Evolutionary conservation across 306 rosid genomes (phyloP).

Genomic region (Medicago arabica): DNA sequence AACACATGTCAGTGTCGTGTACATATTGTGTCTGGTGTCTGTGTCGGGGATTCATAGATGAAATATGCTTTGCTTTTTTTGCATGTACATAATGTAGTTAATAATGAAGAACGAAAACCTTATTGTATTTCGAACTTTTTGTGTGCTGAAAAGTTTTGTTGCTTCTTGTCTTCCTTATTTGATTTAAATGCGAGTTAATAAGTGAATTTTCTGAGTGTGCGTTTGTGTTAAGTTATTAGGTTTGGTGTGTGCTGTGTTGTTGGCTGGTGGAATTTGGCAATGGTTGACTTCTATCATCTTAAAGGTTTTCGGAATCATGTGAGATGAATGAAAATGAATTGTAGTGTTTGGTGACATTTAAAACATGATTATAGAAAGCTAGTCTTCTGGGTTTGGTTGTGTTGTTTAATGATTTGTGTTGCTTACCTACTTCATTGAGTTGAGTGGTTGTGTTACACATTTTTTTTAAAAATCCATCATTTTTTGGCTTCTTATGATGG

Average conservation of each 20-base stretch:
- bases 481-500: constrained; percentile 26
- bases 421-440: constrained; percentile 19
- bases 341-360: constrained; percentile 16
- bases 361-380: background rate
- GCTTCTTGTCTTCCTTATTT: constrained; percentile 22
- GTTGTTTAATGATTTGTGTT: constrained; percentile 8
- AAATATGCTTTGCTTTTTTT: background rate
- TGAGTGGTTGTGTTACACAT: background rate
- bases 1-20: background rate
- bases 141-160: background rate
- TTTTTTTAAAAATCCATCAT: background rate
- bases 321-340: constrained; percentile 23
- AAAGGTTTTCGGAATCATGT: constrained; percentile 33
- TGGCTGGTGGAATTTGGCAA: constrained; percentile 26
- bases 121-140: background rate
- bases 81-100: background rate
- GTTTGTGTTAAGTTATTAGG: background rate
- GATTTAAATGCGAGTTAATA: background rate
- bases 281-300: constrained; percentile 2
- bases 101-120: background rate
- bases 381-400: constrained; percentile 4
- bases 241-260: constrained; percentile 23
- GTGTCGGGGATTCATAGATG: background rate
- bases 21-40: too few relatives aligned
- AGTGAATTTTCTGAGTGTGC: background rate